Evolutionary conservation across 2,329 filamentous ascomycete genomes (phyloP), one percentile per base, ranked within the genome.

Genomic region (Scopulariopsis brevicaulis): DNA sequence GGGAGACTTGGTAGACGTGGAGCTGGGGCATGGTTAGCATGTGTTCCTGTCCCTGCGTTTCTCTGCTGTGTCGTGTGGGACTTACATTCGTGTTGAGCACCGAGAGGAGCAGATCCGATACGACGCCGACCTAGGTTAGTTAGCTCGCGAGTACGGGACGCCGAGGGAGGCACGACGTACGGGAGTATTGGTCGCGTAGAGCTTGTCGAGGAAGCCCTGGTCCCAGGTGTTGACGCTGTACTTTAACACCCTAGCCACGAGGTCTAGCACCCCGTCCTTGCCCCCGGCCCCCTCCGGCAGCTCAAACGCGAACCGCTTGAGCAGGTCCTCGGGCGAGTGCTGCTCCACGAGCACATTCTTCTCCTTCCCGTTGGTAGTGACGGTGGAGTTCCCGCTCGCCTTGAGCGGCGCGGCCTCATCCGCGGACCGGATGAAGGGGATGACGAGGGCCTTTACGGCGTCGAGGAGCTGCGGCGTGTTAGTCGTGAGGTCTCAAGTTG

Each of bases 161-260:
- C 18, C 46, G 1, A 4, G 3, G 46, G 46, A 14, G 8, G 7
- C 20, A 24, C 11, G 18, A 71, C 80, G 60, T 67, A 87, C 85
- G 50, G 93, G 87, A 67, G 94, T 94, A 46, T 90, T 95, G 62
- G 86, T 87, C n/a, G 88, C 84, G 71, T 96, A 97, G 20, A 97
- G 77, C 74, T 99, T 97, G 73, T 96, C 92, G 67, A 97, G 74
- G 72, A 97, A 99, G 12, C 93, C 93, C 71, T 96, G 92, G 67
- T 96, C 89, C 89, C 92, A 97, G n/a, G 93, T 96, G 73, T 99
- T 99, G 67, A 97, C 93, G 66, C 88, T 94, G 71, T 95, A 91
- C 62, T 82, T 79, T 50, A 97, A 77, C 22, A 96, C 78, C 60
- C 84, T 81, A 63, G 84, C 75, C 53, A 96, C 79, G 3, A 83